These are phyloP conservation scores for Macrocybe gigantea DNA, from an alignment of 768 basidiomycete genomes.

Conservation along the genomic window DNA sequence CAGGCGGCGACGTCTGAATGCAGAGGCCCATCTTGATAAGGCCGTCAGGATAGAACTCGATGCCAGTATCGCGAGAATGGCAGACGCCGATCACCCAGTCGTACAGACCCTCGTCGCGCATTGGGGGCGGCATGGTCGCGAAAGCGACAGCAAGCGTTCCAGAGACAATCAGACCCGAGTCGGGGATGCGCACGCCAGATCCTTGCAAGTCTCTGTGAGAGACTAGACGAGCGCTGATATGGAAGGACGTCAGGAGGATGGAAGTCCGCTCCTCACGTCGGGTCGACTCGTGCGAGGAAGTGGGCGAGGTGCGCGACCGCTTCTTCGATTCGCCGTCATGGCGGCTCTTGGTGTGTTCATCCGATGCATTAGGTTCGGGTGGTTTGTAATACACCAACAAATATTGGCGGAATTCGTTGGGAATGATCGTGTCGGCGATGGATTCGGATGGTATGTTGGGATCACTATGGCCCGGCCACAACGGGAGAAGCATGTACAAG, in stretches of 20 bases:
- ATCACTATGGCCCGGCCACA: conserved; percentile 80
- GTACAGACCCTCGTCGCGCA: conserved; percentile 27
- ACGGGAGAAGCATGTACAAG: conserved; percentile 77
- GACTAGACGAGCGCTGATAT: conserved; percentile 69
- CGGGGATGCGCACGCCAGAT: conserved; percentile 69
- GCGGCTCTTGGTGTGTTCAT: conserved; percentile 24
- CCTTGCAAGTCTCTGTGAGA: conserved; percentile 66
- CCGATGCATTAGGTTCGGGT: conserved; percentile 7
- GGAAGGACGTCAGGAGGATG: conserved; percentile 59
- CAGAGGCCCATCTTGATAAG: conserved; percentile 72
- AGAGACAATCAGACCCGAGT: conserved; percentile 60
- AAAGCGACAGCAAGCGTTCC: conserved; percentile 53
- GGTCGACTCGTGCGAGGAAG: conserved; percentile 27
- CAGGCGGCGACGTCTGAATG: conserved; percentile 18
- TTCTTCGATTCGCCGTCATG: conserved; percentile 35
- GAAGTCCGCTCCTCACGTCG: conserved; percentile 33
- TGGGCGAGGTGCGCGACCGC: conserved; percentile 31
- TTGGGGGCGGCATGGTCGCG: conserved; percentile 35
- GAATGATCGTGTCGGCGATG: conserved; percentile 29
- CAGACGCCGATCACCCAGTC: conserved; percentile 58
- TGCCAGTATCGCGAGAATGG: conserved; percentile 53
- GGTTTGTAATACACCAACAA: conserved; percentile 76
- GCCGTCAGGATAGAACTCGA: conserved; percentile 79
- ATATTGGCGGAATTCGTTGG: conserved; percentile 55
- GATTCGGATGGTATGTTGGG: conserved; percentile 21